Percentiles rank a stretch among this genome's conserved stretches.
phyloP scores from a whole-genome alignment of 495 filamentous ascomycete genomes.

The Oidiodendron maius region DNA sequence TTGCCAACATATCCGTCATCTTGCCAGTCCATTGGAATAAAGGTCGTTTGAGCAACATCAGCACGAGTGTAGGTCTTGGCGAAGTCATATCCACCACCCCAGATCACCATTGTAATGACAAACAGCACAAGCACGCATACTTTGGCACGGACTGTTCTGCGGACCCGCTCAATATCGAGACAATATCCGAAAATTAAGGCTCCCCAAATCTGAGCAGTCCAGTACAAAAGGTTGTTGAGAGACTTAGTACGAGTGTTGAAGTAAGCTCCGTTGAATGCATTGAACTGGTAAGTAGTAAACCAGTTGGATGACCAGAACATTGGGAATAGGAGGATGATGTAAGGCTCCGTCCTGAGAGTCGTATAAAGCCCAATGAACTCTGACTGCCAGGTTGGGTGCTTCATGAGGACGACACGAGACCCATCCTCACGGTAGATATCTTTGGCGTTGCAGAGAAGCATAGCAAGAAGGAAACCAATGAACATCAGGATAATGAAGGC shows the following conservation, averaged over 20 bases:
- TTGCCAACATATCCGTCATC: constrained; percentile 65
- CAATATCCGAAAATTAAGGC: constrained; percentile 72
- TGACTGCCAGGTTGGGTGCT: constrained; percentile 74
- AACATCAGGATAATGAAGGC: constrained; percentile 88
- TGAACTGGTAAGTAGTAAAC: constrained; percentile 66
- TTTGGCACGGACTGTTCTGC: constrained; percentile 72
- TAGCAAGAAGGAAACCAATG: constrained; percentile 65
- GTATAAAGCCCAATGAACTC: constrained; percentile 76
- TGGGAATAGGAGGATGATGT: constrained; percentile 80
- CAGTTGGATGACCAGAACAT: constrained; percentile 80
- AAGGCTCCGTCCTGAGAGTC: constrained; percentile 64
- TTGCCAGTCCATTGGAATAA: constrained; percentile 55
- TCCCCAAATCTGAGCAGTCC: constrained; percentile 80
- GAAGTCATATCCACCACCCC: constrained; percentile 84
- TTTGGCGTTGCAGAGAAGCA: constrained; percentile 65
- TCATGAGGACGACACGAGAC: constrained; percentile 75
- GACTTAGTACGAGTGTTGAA: constrained; percentile 83
- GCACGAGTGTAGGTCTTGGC: constrained; percentile 56
- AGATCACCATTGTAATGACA: constrained; percentile 71
- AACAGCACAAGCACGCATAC: constrained; percentile 59
- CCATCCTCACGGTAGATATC: constrained; percentile 70
- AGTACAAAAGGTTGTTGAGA: constrained; percentile 83
- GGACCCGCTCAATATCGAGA: constrained; percentile 58
- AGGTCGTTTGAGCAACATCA: constrained; percentile 25
- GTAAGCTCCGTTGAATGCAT: constrained; percentile 57